Conservation (phyloP, 148 eudicot genomes). For the Linanthus parryae region DNA sequence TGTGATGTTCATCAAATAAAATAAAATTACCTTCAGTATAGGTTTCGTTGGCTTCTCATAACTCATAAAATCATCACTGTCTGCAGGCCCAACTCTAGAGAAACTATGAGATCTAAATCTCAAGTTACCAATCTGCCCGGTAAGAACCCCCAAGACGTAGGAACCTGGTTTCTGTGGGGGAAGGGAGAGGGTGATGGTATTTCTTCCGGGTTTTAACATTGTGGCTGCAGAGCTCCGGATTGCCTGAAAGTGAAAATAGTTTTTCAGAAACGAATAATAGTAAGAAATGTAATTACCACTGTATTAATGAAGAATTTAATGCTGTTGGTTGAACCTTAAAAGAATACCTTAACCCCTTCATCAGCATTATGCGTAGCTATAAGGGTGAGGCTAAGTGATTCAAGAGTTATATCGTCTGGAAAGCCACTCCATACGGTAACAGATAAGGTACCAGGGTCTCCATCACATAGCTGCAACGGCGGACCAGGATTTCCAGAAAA, state of each 20-base stretch:
- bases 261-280: no score
- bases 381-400: slow-evolving; percentile 82
- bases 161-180: slow-evolving; percentile 99
- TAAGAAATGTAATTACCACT: no score
- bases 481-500: slow-evolving; percentile 88
- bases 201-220: slow-evolving; percentile 78
- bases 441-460: slow-evolving; percentile 84
- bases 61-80: slow-evolving; percentile 98
- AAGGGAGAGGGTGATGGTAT: slow-evolving; percentile 62
- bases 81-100: slow-evolving; percentile 88
- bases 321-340: no score
- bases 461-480: slow-evolving; percentile 82
- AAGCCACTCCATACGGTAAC: slow-evolving; percentile 95
- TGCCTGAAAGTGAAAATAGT: slow-evolving; percentile 41
- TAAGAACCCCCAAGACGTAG: slow-evolving; percentile 92
- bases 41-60: slow-evolving; percentile 98
- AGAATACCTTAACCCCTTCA: slow-evolving; percentile 88
- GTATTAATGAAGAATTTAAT: no score
- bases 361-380: slow-evolving; percentile 80
- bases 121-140: slow-evolving; percentile 93
- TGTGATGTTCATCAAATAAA: neutral
- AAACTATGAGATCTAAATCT: slow-evolving; percentile 98
- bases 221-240: slow-evolving; percentile 65
- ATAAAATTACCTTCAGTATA: slow-evolving; percentile 75
- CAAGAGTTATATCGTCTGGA: slow-evolving; percentile 95